Percentiles rank a stretch among this genome's conserved stretches.
These are phyloP conservation scores for Macrolepiota dolichaula DNA, from an alignment of 768 basidiomycete genomes.

Conservation along the genomic window DNA sequence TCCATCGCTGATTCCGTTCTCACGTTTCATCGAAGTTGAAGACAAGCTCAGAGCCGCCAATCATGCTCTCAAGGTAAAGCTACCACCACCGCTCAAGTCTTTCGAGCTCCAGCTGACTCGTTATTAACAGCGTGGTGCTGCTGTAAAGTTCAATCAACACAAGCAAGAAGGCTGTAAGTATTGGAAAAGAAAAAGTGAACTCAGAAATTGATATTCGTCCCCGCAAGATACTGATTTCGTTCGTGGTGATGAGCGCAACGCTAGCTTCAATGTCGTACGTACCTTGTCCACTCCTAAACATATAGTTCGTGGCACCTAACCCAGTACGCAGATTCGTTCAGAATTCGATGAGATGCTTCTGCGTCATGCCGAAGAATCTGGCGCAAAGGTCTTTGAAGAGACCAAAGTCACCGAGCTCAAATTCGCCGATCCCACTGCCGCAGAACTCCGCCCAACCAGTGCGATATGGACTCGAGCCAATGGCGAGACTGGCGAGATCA, in stretches of 20 bases:
- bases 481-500: constrained; percentile 23
- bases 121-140: constrained; percentile 31
- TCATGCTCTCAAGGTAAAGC: constrained; percentile 28
- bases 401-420: constrained; percentile 25
- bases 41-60: constrained; percentile 30
- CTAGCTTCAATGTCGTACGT: constrained; percentile 35
- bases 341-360: constrained; percentile 35
- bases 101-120: not conserved
- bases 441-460: constrained; percentile 18
- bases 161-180: constrained; percentile 36
- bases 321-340: constrained; percentile 25
- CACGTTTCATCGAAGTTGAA: constrained; percentile 33
- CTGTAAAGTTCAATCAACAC: constrained; percentile 34
- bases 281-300: not conserved
- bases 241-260: constrained; percentile 21
- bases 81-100: too few relatives aligned
- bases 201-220: not conserved
- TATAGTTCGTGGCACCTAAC: not conserved
- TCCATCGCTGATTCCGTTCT: constrained; percentile 30
- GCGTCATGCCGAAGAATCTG: constrained; percentile 27
- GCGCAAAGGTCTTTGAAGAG: constrained; percentile 30
- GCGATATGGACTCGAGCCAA: constrained; percentile 22
- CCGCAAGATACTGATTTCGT: constrained; percentile 32
- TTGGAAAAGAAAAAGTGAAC: too few relatives aligned
- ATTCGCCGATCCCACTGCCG: constrained; percentile 17